These are phyloP conservation scores for Thielaviopsis cerberus DNA, from an alignment of 2,329 filamentous ascomycete genomes.

Conservation along the genomic window DNA sequence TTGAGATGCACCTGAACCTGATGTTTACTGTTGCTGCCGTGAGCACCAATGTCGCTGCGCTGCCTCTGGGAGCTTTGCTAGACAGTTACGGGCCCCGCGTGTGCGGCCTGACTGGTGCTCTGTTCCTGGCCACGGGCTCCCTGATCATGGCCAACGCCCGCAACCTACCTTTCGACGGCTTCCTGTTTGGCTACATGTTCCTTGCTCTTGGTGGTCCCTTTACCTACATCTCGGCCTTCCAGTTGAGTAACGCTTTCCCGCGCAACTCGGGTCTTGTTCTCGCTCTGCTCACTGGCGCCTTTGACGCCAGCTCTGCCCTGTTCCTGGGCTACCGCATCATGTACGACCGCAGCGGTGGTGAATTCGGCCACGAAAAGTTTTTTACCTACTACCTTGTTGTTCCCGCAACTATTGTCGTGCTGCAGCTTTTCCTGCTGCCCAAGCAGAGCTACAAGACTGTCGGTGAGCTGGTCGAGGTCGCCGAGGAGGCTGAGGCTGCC, in stretches of 20 bases:
- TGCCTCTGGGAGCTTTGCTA: slow-evolving; percentile 70
- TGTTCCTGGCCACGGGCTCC: slow-evolving; percentile 52
- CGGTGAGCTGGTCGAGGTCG: slow-evolving; percentile 61
- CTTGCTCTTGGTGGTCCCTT: slow-evolving; percentile 65
- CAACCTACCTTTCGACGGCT: slow-evolving; percentile 51
- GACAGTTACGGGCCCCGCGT: slow-evolving; percentile 66
- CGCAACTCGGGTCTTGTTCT: slow-evolving; percentile 60
- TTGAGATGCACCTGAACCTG: slow-evolving; percentile 53
- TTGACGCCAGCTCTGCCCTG: slow-evolving; percentile 63
- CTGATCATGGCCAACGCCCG: slow-evolving; percentile 52
- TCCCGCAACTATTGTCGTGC: slow-evolving; percentile 44
- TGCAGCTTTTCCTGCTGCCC: slow-evolving; percentile 57
- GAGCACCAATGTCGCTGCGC: slow-evolving; percentile 67
- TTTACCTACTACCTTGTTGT: slow-evolving; percentile 57
- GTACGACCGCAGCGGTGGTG: slow-evolving; percentile 37
- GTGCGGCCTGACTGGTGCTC: slow-evolving; percentile 51
- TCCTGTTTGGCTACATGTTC: slow-evolving; percentile 55
- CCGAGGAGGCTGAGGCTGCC: slow-evolving; percentile 31
- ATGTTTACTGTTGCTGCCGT: slow-evolving; percentile 89
- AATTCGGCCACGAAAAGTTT: slow-evolving; percentile 46
- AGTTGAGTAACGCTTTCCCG: slow-evolving; percentile 70
- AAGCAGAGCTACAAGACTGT: slow-evolving; percentile 65
- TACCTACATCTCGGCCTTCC: slow-evolving; percentile 66
- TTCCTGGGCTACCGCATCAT: slow-evolving; percentile 58
- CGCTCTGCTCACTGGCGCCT: slow-evolving; percentile 61